Percentiles rank a stretch among this genome's conserved stretches.
Evolutionary conservation across 1,284 basidiomycete genomes (phyloP).

Genomic region (Schizophyllum commune): DNA sequence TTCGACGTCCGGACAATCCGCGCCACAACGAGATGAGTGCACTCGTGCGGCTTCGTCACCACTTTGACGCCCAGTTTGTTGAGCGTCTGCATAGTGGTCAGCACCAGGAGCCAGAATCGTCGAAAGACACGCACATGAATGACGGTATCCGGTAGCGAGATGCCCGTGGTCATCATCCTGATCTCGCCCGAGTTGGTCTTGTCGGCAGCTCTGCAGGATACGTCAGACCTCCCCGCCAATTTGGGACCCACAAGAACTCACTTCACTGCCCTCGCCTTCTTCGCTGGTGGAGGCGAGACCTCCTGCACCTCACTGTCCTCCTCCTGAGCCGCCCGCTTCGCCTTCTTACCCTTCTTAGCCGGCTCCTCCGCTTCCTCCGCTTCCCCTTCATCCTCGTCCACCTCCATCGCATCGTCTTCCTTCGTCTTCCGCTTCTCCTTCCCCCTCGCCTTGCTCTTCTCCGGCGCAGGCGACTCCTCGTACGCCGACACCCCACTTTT

Average conservation of each 20-base stretch:
- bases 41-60: constrained; percentile 53
- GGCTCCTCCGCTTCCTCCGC: not conserved
- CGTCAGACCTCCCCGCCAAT: not conserved
- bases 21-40: constrained; percentile 69
- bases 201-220: not conserved
- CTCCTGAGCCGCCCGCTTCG: not conserved
- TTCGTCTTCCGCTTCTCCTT: constrained; percentile 5
- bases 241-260: not conserved
- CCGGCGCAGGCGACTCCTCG: not conserved
- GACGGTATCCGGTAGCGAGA: constrained; percentile 44
- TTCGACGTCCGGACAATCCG: constrained; percentile 75
- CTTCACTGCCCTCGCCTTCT: constrained; percentile 1
- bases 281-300: not conserved
- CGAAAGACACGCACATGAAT: constrained; percentile 35
- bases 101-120: not conserved
- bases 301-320: not conserved
- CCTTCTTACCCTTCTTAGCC: not conserved
- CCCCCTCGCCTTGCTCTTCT: constrained; percentile 3
- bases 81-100: constrained; percentile 36
- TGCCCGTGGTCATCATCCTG: constrained; percentile 54
- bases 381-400: not conserved
- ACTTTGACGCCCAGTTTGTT: constrained; percentile 56
- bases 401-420: not conserved
- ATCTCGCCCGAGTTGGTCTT: constrained; percentile 14
- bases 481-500: not conserved